Conservation (phyloP, 257 asterid genomes). For the Leonotis leonurus region DNA sequence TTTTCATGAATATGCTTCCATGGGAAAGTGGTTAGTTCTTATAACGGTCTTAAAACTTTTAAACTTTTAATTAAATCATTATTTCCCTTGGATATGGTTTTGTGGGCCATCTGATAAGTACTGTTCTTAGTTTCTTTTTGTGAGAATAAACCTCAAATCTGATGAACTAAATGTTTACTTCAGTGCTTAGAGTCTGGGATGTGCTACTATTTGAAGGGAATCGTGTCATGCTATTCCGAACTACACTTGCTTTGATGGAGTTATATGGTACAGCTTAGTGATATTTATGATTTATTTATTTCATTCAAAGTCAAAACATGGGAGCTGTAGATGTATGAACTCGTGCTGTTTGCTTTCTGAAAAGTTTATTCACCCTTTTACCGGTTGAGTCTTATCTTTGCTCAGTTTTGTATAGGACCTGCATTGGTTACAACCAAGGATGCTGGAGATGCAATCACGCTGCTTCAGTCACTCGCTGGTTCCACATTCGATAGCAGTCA, state of each 20-base stretch:
- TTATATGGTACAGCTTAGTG: constrained; percentile 59
- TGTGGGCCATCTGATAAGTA: not conserved
- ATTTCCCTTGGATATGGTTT: not conserved
- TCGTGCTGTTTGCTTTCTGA: too few relatives aligned
- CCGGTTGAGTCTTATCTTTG: constrained; percentile 24
- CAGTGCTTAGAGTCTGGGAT: constrained; percentile 95
- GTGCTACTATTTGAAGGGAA: constrained; percentile 90
- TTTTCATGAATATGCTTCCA: constrained; percentile 95
- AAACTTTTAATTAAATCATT: too few relatives aligned
- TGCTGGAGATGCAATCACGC: constrained; percentile 93
- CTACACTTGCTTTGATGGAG: constrained; percentile 83
- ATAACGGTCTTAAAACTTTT: constrained; percentile 5
- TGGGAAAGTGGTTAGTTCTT: constrained; percentile 91
- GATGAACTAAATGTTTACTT: constrained; percentile 21
- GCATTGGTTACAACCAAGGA: constrained; percentile 90
- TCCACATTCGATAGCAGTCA: constrained; percentile 97
- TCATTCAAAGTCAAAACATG: not conserved
- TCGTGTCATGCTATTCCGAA: constrained; percentile 88
- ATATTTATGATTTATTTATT: constrained; percentile 2
- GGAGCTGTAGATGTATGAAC: not conserved
- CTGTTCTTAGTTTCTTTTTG: not conserved
- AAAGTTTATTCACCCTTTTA: too few relatives aligned
- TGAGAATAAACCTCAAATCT: constrained; percentile 11
- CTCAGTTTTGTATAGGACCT: constrained; percentile 67
- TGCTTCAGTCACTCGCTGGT: constrained; percentile 83